These are phyloP conservation scores for Ambispora gerdemannii DNA, from an alignment of 192 early-diverging fungal genomes.

Conservation along the genomic window DNA sequence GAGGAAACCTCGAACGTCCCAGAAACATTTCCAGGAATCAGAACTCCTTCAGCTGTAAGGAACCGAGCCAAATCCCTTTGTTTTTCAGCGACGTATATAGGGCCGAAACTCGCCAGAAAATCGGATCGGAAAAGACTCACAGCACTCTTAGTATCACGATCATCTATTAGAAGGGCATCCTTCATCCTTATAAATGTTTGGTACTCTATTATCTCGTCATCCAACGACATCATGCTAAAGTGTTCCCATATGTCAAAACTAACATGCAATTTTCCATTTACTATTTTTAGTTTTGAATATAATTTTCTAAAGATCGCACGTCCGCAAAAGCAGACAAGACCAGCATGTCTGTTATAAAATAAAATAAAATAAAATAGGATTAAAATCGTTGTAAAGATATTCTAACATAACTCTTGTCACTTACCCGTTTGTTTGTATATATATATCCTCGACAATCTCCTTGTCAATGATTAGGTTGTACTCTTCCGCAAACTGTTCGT, in stretches of 20 bases:
- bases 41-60: slow-evolving; percentile 27
- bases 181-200: slow-evolving; percentile 28
- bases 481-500: slow-evolving; percentile 23
- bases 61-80: slow-evolving; percentile 11
- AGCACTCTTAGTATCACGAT: slow-evolving; percentile 6
- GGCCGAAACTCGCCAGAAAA: neutral
- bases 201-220: slow-evolving; percentile 24
- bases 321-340: slow-evolving; percentile 30
- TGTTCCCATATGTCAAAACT: slow-evolving; percentile 20
- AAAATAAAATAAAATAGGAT: slow-evolving; percentile 5
- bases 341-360: slow-evolving; percentile 30
- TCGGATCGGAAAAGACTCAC: slow-evolving; percentile 8
- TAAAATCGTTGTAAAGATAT: slow-evolving; percentile 17
- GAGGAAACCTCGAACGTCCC: slow-evolving; percentile 31
- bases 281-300: neutral
- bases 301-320: slow-evolving; percentile 21
- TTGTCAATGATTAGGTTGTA: slow-evolving; percentile 10
- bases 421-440: slow-evolving; percentile 26
- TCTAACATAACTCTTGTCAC: slow-evolving; percentile 4
- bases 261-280: neutral
- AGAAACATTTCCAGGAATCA: slow-evolving; percentile 4
- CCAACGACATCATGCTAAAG: slow-evolving; percentile 3
- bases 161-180: slow-evolving; percentile 11
- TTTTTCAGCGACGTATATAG: neutral
- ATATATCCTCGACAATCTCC: slow-evolving; percentile 27